Conservation (phyloP, 805 yeast genomes). For the Ogataea wickerhamii region DNA sequence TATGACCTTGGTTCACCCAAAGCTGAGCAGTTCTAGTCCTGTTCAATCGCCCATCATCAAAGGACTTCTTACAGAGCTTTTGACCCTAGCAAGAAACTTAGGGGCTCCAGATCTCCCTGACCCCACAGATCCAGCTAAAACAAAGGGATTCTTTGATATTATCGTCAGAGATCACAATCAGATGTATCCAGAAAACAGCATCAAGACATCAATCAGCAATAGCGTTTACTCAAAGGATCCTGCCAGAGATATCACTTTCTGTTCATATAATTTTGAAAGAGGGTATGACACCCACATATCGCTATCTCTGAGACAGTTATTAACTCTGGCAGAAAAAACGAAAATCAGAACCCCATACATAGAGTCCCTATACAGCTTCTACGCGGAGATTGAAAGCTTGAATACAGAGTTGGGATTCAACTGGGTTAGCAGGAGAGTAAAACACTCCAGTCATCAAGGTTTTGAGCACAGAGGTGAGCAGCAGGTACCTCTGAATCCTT, state of each 20-base stretch:
- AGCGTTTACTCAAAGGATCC: slow-evolving; percentile 8
- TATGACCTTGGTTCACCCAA: slow-evolving; percentile 21
- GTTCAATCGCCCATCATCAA: slow-evolving; percentile 10
- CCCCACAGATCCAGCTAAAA: slow-evolving; percentile 11
- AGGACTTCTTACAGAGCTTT: slow-evolving; percentile 23
- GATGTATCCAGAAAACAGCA: slow-evolving; percentile 14
- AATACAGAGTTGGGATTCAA: slow-evolving; percentile 14
- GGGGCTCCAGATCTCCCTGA: slow-evolving; percentile 29
- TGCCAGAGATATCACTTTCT: slow-evolving; percentile 13
- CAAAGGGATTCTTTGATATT: slow-evolving; percentile 16
- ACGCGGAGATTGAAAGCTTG: slow-evolving; percentile 16
- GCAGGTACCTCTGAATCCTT: neutral
- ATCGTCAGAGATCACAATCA: slow-evolving; percentile 24
- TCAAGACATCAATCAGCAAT: slow-evolving; percentile 9
- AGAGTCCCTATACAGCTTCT: slow-evolving; percentile 23
- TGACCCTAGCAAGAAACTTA: slow-evolving; percentile 19
- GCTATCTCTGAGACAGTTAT: slow-evolving; percentile 20
- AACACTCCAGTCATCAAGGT: too few species aligned
- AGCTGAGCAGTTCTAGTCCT: slow-evolving; percentile 11
- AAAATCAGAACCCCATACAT: slow-evolving; percentile 21
- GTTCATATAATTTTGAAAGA: slow-evolving; percentile 20
- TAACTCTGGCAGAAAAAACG: slow-evolving; percentile 12
- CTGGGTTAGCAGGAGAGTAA: slow-evolving; percentile 15
- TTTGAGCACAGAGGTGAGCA: neutral
- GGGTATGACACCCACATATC: slow-evolving; percentile 17